phyloP scores from a whole-genome alignment of 352 stramenopile genomes.

The Halophytophthora batemanensis region DNA sequence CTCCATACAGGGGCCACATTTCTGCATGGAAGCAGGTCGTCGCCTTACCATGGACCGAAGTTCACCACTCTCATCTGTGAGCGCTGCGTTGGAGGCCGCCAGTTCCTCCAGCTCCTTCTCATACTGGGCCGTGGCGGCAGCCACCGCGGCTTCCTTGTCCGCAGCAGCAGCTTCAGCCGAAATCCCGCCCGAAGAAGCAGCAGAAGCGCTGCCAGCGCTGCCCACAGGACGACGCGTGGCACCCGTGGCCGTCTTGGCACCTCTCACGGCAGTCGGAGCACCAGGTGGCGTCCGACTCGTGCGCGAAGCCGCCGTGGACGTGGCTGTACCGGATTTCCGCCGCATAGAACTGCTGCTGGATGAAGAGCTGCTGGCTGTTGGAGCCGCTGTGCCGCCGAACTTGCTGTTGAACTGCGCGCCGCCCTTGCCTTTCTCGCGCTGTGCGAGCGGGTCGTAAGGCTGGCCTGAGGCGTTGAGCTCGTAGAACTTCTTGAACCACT shows the following conservation, averaged over 20 bases:
- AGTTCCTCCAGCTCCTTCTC: conserved; percentile 81
- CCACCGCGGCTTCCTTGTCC: conserved; percentile 26
- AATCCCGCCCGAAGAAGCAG: conserved; percentile 2
- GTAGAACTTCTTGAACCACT: conserved; percentile 96
- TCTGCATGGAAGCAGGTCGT: background rate
- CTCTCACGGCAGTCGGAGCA: conserved; percentile 27
- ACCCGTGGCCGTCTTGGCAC: conserved; percentile 19
- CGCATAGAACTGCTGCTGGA: conserved; percentile 22
- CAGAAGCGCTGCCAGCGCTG: conserved; percentile 17
- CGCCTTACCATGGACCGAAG: conserved; percentile 61
- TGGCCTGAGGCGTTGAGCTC: conserved; percentile 78
- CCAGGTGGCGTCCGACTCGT: conserved; percentile 42
- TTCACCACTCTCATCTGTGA: conserved; percentile 79
- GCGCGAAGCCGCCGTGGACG: conserved; percentile 22
- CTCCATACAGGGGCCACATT: background rate
- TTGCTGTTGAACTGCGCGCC: conserved; percentile 78
- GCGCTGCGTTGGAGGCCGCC: conserved; percentile 51
- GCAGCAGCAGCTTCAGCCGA: conserved; percentile 6
- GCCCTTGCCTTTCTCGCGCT: conserved; percentile 94
- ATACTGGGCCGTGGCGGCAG: conserved; percentile 37
- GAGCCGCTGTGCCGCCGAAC: conserved; percentile 33
- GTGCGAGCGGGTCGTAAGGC: conserved; percentile 93
- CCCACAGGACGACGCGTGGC: conserved; percentile 31
- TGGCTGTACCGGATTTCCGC: conserved; percentile 35
- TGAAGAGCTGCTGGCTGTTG: conserved; percentile 8